A percentile compares a stretch with the other conserved stretches of the same genome.
Evolutionary conservation across 2,329 filamentous ascomycete genomes (phyloP).

Genomic region (Metarhizium sp.): DNA sequence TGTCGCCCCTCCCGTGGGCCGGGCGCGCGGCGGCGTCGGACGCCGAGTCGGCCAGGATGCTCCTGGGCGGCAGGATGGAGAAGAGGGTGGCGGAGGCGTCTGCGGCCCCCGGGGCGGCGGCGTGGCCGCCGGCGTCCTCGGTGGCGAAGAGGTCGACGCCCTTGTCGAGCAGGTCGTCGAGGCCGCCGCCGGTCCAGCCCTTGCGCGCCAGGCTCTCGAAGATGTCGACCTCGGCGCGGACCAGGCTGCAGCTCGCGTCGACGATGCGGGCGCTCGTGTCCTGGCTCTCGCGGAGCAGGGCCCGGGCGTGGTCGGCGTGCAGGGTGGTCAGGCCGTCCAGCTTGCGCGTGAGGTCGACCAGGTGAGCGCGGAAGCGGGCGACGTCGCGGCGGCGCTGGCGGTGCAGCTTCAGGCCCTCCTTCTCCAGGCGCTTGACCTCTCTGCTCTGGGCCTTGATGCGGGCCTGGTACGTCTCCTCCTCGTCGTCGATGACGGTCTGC

Average conservation of each 20-base stretch:
- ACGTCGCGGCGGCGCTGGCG: slow-evolving; percentile 52
- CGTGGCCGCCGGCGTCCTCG: slow-evolving; percentile 24
- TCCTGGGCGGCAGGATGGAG: slow-evolving; percentile 54
- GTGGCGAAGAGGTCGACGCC: slow-evolving; percentile 52
- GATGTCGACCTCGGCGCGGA: slow-evolving; percentile 60
- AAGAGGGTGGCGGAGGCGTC: slow-evolving; percentile 36
- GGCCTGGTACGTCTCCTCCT: slow-evolving; percentile 50
- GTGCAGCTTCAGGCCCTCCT: slow-evolving; percentile 54
- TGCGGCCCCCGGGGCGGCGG: slow-evolving; percentile 15
- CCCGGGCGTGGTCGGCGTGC: slow-evolving; percentile 51
- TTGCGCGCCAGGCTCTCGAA: slow-evolving; percentile 58
- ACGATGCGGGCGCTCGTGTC: slow-evolving; percentile 54
- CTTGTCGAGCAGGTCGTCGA: slow-evolving; percentile 57
- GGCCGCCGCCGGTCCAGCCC: slow-evolving; percentile 56
- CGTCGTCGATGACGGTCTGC: slow-evolving; percentile 53
- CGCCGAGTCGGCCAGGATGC: slow-evolving; percentile 46
- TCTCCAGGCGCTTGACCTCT: slow-evolving; percentile 56
- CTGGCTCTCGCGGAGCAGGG: slow-evolving; percentile 52
- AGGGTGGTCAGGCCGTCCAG: slow-evolving; percentile 53
- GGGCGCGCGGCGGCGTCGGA: slow-evolving; percentile 23
- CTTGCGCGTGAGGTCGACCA: slow-evolving; percentile 52
- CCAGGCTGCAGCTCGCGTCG: slow-evolving; percentile 55
- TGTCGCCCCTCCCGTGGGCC: slow-evolving; percentile 40
- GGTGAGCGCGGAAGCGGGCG: slow-evolving; percentile 50
- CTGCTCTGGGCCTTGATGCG: slow-evolving; percentile 43